Evolutionary conservation across 192 early-diverging fungal species (phyloP), one percentile per base, ranked within the genome.

Genomic region (Backusella luteola): DNA sequence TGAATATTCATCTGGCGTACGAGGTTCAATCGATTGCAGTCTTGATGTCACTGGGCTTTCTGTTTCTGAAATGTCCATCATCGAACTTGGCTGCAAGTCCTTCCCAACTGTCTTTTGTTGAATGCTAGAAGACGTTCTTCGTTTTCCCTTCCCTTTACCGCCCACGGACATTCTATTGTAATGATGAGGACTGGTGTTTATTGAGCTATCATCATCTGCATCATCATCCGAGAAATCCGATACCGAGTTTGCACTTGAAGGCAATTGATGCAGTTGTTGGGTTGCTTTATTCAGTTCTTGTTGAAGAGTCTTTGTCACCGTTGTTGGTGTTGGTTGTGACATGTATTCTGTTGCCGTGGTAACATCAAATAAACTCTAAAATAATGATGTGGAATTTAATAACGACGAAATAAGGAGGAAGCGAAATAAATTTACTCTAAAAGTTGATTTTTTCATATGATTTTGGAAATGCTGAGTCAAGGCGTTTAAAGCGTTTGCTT

Each of bases 141-240:
- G 52, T 46, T 79, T 79, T 12, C 78, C 73, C 35, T 41, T 75
- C 15, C 78, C 78, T 46, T 79, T 79, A 0, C 78, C 76, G n/a
- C 69, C 49, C 8, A 71, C 6, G 3, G 19, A 3, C 34, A 36
- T 46, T 41, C 41, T 49, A 66, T 35, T 66, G 15, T 32, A 34
- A 32, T 3, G 32, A 1, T 32, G 34, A 0, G 32, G 38, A 1
- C 15, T 41, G 0, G 53, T 59, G 9, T 26, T 32, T 15, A 39
- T 9, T n/a, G 70, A 12, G 12, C 26, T 39, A 5, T 17, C 29
- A 26, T 76, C 74, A 32, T 77, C 76, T 1, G 44, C 66, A 23
- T 81, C 80, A 32, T 72, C 74, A 53, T 81, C 80, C 21, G 80
- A 81, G 32, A 73, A 29, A 14, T 81, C 80, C 4, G 80, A 81